phyloP scores from a whole-genome alignment of 192 early-diverging fungal species.

The Coemansia sp. region DNA sequence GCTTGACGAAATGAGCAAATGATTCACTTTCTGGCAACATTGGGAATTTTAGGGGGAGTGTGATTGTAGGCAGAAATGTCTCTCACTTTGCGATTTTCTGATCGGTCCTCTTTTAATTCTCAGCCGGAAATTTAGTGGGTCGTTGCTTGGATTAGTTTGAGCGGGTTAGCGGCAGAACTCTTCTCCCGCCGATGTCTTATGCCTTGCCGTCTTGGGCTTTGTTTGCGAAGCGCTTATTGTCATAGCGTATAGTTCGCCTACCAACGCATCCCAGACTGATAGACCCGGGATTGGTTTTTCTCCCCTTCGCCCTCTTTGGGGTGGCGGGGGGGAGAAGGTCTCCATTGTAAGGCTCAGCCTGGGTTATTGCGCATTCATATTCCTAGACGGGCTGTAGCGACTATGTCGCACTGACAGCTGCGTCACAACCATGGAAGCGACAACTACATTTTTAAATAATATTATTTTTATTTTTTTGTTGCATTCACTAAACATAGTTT shows the following conservation, averaged over 20 bases:
- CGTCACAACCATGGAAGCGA: conserved; percentile 53
- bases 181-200: not conserved
- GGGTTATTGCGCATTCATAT: conserved; percentile 51
- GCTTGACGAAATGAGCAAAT: too few species aligned
- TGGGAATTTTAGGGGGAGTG: too few species aligned
- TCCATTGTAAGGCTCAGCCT: conserved; percentile 1
- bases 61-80: not conserved
- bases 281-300: conserved; percentile 27
- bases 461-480: not conserved
- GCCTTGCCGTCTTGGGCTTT: conserved; percentile 22
- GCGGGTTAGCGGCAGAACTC: too few species aligned
- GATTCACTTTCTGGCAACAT: too few species aligned
- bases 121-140: too few species aligned
- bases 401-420: conserved; percentile 49
- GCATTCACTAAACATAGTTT: too few species aligned
- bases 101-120: not conserved
- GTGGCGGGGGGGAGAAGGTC: not conserved
- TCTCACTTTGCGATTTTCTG: not conserved
- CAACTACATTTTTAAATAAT: conserved; percentile 8
- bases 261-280: conserved; percentile 52
- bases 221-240: conserved; percentile 20
- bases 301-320: not conserved
- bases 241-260: conserved; percentile 43
- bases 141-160: too few species aligned
- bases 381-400: conserved; percentile 48